A percentile compares a stretch with the other conserved stretches of the same genome.
Conservation (phyloP, 169 alveolate species). For the Cryptosporidium meleagridis region DNA sequence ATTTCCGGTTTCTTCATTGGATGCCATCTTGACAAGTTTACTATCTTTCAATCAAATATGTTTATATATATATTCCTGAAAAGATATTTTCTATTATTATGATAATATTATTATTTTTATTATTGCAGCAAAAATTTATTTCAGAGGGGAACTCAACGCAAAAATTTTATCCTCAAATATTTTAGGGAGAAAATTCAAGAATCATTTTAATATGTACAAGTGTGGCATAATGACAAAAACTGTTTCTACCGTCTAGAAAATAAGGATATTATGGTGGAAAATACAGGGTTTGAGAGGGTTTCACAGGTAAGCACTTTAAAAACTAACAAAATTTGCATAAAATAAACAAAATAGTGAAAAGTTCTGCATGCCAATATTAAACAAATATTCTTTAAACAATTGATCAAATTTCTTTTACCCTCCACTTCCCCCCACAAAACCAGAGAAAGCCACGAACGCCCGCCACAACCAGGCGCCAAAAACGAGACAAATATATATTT, state of each 20-base stretch:
- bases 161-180: neutral
- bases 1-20: constrained; percentile 28
- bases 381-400: neutral
- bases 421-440: neutral
- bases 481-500: neutral
- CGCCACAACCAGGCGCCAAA: neutral
- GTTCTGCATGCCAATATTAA: neutral
- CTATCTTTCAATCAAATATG: neutral
- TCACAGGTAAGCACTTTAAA: neutral
- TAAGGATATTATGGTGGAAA: neutral
- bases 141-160: neutral
- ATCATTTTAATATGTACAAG: neutral
- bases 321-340: neutral
- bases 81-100: neutral
- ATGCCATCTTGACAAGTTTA: neutral
- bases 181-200: neutral
- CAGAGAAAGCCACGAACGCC: neutral
- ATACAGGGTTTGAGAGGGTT: no score
- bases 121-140: neutral
- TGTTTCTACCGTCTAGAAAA: neutral
- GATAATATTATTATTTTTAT: neutral
- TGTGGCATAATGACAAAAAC: neutral
- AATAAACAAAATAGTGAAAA: neutral
- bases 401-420: neutral
- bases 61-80: neutral